phyloP scores from a whole-genome alignment of 768 basidiomycete genomes.

The Lentinula aciculospora region DNA sequence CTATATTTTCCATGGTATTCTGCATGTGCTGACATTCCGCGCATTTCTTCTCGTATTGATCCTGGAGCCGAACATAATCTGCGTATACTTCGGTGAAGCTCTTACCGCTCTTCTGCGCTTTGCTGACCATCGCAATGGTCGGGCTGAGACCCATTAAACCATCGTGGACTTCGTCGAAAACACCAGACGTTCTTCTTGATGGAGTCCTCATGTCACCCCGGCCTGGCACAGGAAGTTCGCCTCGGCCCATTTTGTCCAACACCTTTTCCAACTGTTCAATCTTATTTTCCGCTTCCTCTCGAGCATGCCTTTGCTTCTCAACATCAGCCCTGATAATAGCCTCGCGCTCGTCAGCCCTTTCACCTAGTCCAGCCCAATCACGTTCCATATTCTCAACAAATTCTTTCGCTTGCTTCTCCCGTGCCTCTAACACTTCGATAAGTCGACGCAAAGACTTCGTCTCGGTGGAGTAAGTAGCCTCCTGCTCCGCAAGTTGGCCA shows the following conservation, averaged over 20 bases:
- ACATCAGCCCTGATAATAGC: slow-evolving; percentile 61
- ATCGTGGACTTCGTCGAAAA: slow-evolving; percentile 39
- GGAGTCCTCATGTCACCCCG: slow-evolving; percentile 46
- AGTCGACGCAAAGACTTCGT: slow-evolving; percentile 68
- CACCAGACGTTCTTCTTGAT: slow-evolving; percentile 29
- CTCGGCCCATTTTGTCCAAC: slow-evolving; percentile 64
- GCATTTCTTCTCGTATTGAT: slow-evolving; percentile 71
- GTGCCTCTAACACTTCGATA: slow-evolving; percentile 79
- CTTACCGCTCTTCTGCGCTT: slow-evolving; percentile 75
- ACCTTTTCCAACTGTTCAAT: slow-evolving; percentile 69
- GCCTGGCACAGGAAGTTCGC: slow-evolving; percentile 59
- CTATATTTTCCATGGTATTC: slow-evolving; percentile 68
- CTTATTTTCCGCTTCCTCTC: slow-evolving; percentile 68
- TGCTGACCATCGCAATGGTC: slow-evolving; percentile 81
- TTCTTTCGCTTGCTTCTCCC: slow-evolving; percentile 79
- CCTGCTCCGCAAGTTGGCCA: slow-evolving; percentile 78
- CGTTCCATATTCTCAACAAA: slow-evolving; percentile 79
- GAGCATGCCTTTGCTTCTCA: slow-evolving; percentile 61
- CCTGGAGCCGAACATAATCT: slow-evolving; percentile 83
- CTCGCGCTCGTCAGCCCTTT: slow-evolving; percentile 65
- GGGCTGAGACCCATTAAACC: slow-evolving; percentile 74
- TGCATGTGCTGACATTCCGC: slow-evolving; percentile 85
- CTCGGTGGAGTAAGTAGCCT: slow-evolving; percentile 77
- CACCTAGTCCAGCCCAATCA: slow-evolving; percentile 74
- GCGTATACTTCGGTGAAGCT: slow-evolving; percentile 94